phyloP scores from a whole-genome alignment of 2,329 filamentous ascomycete species.

The Clathrospora elynae region DNA sequence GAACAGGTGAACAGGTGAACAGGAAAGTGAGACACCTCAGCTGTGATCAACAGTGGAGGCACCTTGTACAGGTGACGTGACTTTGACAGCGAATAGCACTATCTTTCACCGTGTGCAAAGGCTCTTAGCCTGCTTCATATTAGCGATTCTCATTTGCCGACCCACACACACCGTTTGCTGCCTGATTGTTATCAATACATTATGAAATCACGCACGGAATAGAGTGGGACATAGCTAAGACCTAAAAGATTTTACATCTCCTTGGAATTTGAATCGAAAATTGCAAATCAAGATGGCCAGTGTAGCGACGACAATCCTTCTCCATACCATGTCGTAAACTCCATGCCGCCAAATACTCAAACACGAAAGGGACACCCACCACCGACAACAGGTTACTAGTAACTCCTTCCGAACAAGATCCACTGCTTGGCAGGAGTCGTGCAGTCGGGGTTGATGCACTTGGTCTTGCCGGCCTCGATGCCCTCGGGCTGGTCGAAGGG shows the following conservation, averaged over 20 bases:
- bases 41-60: too few relatives aligned
- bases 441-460: slow-evolving; percentile 92
- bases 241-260: slow-evolving; percentile 6
- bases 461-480: slow-evolving; percentile 78
- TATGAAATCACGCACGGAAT: background rate
- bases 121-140: background rate
- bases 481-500: slow-evolving; percentile 86
- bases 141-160: background rate
- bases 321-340: slow-evolving; percentile 24
- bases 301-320: slow-evolving; percentile 11
- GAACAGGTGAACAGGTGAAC: too few relatives aligned
- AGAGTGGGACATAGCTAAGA: background rate
- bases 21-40: too few relatives aligned
- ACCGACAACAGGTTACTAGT: slow-evolving; percentile 23
- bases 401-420: slow-evolving; percentile 81
- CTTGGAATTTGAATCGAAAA: slow-evolving; percentile 8
- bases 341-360: slow-evolving; percentile 29
- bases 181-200: too few relatives aligned
- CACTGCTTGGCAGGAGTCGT: slow-evolving; percentile 75
- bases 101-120: too few relatives aligned
- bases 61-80: too few relatives aligned
- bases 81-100: background rate
- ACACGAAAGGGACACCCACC: slow-evolving; percentile 10
- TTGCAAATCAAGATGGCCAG: slow-evolving; percentile 9
- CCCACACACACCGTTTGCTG: background rate